Percentiles rank a stretch among this genome's conserved stretches.
These are phyloP conservation scores for Clitopilus passeckerianus DNA, from an alignment of 768 basidiomycete genomes.

Conservation along the genomic window DNA sequence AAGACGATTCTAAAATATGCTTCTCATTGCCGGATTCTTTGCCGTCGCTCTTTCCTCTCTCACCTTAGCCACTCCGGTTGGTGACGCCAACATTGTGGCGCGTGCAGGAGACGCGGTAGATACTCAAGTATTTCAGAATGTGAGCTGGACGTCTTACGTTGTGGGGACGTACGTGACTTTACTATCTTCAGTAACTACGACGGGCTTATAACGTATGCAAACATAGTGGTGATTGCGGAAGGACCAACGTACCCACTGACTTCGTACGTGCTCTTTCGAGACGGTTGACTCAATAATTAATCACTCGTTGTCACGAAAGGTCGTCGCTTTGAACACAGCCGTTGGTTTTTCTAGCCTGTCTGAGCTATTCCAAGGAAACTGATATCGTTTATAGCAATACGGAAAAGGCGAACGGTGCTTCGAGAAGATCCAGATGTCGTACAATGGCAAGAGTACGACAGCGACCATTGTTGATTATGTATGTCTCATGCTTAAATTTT, in stretches of 20 bases:
- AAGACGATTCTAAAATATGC: too few relatives aligned
- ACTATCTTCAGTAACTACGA: too few relatives aligned
- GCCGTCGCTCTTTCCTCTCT: too few relatives aligned
- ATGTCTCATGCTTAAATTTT: slow-evolving; percentile 18
- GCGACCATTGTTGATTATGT: slow-evolving; percentile 66
- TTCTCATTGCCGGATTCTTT: too few relatives aligned
- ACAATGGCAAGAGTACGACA: slow-evolving; percentile 49
- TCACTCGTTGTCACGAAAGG: slow-evolving; percentile 24
- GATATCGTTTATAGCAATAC: slow-evolving; percentile 36
- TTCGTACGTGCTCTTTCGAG: slow-evolving; percentile 31
- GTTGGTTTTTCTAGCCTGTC: slow-evolving; percentile 19
- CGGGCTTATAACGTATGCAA: too few relatives aligned
- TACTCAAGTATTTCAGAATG: too few relatives aligned
- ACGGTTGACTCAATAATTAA: background rate
- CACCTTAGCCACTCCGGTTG: too few relatives aligned
- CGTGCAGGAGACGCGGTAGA: too few relatives aligned
- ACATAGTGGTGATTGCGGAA: slow-evolving; percentile 53
- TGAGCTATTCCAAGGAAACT: background rate
- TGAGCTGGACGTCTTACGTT: too few relatives aligned
- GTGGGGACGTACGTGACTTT: too few relatives aligned
- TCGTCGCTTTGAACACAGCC: slow-evolving; percentile 45
- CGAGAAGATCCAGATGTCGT: slow-evolving; percentile 54
- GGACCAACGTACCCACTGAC: slow-evolving; percentile 29
- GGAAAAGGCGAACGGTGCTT: slow-evolving; percentile 65
- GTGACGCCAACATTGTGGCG: too few relatives aligned